Conservation (phyloP, 495 filamentous ascomycete genomes). For the Rhizodiscina lignyota region DNA sequence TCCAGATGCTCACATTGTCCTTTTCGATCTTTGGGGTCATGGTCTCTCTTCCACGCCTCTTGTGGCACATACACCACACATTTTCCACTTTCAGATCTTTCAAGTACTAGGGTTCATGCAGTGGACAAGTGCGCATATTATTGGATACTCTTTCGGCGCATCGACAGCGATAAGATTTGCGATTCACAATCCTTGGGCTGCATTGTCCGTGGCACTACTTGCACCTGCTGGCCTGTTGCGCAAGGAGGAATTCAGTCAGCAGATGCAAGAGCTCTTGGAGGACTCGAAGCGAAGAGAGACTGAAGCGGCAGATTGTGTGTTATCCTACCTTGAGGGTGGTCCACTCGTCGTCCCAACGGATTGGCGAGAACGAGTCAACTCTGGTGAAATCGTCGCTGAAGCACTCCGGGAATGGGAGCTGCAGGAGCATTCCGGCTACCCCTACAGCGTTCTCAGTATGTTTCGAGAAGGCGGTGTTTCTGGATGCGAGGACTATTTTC, state of each 20-base stretch:
- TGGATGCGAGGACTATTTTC: slow-evolving; percentile 25
- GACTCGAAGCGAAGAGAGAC: slow-evolving; percentile 11
- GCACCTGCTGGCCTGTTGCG: slow-evolving; percentile 15
- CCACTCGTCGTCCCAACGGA: slow-evolving; percentile 21
- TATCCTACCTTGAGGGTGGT: slow-evolving; percentile 23
- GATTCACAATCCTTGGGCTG: no score
- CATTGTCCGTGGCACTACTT: slow-evolving; percentile 10
- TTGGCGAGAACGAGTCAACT: slow-evolving; percentile 26
- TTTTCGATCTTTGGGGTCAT: no score
- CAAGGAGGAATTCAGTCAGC: neutral
- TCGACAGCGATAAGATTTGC: no score
- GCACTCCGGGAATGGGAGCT: slow-evolving; percentile 29
- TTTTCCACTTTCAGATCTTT: no score
- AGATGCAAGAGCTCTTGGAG: slow-evolving; percentile 1
- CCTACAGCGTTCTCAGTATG: slow-evolving; percentile 25
- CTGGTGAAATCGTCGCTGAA: slow-evolving; percentile 27
- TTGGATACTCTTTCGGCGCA: slow-evolving; percentile 17
- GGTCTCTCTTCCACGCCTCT: no score
- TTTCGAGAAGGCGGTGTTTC: slow-evolving; percentile 25
- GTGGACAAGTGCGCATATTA: slow-evolving; percentile 15
- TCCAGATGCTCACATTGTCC: no score
- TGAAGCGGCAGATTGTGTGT: slow-evolving; percentile 18
- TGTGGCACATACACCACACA: no score
- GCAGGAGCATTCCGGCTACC: slow-evolving; percentile 25
- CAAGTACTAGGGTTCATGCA: no score